These are phyloP conservation scores for Microsporum canis DNA, from an alignment of 2,329 filamentous ascomycete species.

Conservation along the genomic window DNA sequence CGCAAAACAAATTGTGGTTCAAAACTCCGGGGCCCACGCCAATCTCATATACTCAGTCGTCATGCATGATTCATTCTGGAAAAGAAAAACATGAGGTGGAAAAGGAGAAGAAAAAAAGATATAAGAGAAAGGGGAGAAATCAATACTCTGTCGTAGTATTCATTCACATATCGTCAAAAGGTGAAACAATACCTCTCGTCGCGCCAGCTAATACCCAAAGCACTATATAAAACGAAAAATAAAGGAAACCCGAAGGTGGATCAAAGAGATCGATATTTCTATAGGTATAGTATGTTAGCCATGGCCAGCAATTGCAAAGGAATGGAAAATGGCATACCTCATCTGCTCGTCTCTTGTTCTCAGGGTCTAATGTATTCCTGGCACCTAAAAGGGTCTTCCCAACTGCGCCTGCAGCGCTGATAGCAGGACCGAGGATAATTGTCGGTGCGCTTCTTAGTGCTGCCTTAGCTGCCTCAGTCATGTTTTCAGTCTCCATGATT, in stretches of 20 bases:
- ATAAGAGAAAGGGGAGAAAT: not conserved
- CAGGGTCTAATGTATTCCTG: slow-evolving; percentile 78
- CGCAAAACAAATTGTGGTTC: not conserved
- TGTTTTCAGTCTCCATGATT: slow-evolving; percentile 73
- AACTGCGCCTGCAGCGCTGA: slow-evolving; percentile 79
- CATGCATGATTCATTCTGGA: slow-evolving; percentile 1
- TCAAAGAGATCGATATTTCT: slow-evolving; percentile 38
- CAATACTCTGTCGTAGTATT: not conserved
- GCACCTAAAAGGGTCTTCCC: slow-evolving; percentile 84
- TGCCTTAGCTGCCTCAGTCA: slow-evolving; percentile 66
- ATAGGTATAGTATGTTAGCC: slow-evolving; percentile 9
- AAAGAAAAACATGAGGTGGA: not conserved
- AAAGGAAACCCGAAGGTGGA: slow-evolving; percentile 2
- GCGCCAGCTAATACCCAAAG: not conserved
- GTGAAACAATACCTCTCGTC: not conserved
- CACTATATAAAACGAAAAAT: not conserved
- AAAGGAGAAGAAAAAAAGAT: not conserved
- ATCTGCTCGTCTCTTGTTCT: slow-evolving; percentile 67
- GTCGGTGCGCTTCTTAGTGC: slow-evolving; percentile 79
- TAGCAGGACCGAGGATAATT: slow-evolving; percentile 78
- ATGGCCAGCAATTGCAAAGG: not conserved
- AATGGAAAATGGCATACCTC: slow-evolving; percentile 57
- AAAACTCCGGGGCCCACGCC: not conserved
- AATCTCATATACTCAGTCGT: not conserved
- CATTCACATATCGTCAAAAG: not conserved